These are phyloP conservation scores for Citrullus mucosospermus DNA, from an alignment of 306 rosid genomes.

Conservation along the genomic window DNA sequence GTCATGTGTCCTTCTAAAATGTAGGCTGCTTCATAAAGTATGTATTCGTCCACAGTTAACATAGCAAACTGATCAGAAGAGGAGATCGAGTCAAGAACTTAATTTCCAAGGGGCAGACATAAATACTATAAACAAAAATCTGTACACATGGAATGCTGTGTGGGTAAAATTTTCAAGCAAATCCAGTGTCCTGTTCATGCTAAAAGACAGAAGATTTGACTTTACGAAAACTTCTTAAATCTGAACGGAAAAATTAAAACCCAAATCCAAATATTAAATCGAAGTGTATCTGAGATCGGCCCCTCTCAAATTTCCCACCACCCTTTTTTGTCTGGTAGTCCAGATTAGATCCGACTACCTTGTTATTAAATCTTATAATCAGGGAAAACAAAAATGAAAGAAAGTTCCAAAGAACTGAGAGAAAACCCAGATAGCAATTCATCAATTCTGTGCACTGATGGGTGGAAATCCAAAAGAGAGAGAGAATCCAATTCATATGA, in stretches of 20 bases:
- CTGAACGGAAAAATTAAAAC: not conserved
- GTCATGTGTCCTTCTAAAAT: not conserved
- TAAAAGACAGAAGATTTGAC: not conserved
- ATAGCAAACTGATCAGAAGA: not conserved
- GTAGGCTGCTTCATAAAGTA: not conserved
- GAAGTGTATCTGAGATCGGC: slow-evolving; percentile 7
- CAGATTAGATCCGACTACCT: slow-evolving; percentile 39
- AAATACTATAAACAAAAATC: not conserved
- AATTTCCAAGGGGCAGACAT: not conserved
- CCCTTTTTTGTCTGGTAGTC: slow-evolving; percentile 43
- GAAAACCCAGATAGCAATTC: not conserved
- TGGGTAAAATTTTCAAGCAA: not conserved
- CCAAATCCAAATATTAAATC: slow-evolving; percentile 16
- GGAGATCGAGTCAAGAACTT: not conserved
- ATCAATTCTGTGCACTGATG: not conserved
- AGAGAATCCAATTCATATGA: not conserved
- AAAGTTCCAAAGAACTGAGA: not conserved
- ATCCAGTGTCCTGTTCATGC: not conserved
- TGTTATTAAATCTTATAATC: not conserved
- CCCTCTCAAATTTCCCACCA: slow-evolving; percentile 24
- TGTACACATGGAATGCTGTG: not conserved
- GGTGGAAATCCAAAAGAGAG: not conserved
- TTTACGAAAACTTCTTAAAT: not conserved
- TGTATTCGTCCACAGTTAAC: not conserved
- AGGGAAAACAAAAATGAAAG: not conserved